phyloP scores from a whole-genome alignment of 2,329 filamentous ascomycete species.

The Ophiostoma sp. region DNA sequence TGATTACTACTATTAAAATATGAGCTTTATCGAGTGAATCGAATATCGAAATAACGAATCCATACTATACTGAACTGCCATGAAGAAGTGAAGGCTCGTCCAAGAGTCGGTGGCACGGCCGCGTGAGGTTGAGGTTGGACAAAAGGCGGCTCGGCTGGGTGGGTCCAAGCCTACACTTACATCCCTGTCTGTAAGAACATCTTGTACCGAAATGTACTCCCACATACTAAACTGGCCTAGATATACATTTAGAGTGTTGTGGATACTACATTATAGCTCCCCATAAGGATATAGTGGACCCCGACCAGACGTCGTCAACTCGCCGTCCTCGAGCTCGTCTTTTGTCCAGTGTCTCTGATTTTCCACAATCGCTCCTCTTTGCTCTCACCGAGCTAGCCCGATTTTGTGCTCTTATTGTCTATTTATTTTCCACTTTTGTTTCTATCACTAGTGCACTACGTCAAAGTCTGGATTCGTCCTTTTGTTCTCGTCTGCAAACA shows the following conservation, averaged over 20 bases:
- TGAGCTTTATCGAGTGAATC: too few species aligned
- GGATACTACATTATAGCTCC: background rate
- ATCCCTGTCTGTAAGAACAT: background rate
- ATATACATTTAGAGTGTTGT: too few species aligned
- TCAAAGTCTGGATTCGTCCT: background rate
- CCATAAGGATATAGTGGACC: background rate
- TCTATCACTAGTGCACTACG: background rate
- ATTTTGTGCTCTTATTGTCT: background rate
- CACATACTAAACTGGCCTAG: background rate
- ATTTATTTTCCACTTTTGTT: background rate
- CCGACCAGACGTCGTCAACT: background rate
- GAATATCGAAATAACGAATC: too few species aligned
- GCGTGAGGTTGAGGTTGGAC: background rate
- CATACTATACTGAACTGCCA: too few species aligned
- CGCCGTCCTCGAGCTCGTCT: too few species aligned
- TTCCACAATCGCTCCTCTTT: background rate
- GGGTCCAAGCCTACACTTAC: background rate
- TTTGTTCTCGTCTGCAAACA: constrained; percentile 7
- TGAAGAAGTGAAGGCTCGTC: too few species aligned
- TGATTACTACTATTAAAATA: too few species aligned
- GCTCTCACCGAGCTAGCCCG: background rate
- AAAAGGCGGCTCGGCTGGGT: background rate
- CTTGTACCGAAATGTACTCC: too few species aligned
- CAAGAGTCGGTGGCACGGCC: too few species aligned
- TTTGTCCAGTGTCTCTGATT: background rate